These are phyloP conservation scores for Dalechampia spathulata DNA, from an alignment of 441 rosid genomes.

Conservation along the genomic window DNA sequence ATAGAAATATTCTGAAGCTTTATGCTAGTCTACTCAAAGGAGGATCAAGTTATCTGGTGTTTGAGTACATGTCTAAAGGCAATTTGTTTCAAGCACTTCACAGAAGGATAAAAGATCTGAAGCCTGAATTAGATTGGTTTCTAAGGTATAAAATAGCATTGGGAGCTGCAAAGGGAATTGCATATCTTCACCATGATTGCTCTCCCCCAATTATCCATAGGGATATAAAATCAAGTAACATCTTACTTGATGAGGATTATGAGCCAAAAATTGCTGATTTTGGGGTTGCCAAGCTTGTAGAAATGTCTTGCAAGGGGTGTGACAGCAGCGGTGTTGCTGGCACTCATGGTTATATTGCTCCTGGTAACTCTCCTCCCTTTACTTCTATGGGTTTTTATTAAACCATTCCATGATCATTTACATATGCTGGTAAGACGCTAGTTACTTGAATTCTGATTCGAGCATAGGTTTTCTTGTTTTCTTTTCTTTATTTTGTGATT, in stretches of 20 bases:
- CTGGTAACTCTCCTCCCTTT: conserved; percentile 30
- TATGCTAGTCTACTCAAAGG: conserved; percentile 58
- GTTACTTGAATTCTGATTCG: too few species aligned
- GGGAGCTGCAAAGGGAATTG: conserved; percentile 79
- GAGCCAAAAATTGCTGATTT: conserved; percentile 86
- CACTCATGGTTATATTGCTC: conserved; percentile 88
- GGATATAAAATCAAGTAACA: conserved; percentile 83
- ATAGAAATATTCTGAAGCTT: conserved; percentile 69
- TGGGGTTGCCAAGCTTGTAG: conserved; percentile 72
- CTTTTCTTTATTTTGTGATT: too few species aligned
- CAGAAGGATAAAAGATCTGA: conserved; percentile 39
- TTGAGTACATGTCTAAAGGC: conserved; percentile 78
- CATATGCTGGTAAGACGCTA: neutral
- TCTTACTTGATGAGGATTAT: conserved; percentile 54
- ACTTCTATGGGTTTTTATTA: neutral
- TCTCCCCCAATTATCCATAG: conserved; percentile 70
- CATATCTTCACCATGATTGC: conserved; percentile 87
- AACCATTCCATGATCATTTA: neutral
- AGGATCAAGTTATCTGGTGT: conserved; percentile 60
- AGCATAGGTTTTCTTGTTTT: too few species aligned
- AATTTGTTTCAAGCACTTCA: conserved; percentile 64
- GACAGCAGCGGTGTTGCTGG: conserved; percentile 61
- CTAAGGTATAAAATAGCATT: conserved; percentile 60
- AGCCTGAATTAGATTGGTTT: conserved; percentile 55
- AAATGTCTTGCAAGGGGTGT: conserved; percentile 30